Evolutionary conservation across 176 grass and related monocot genomes (phyloP).

Genomic region (Aegilops tauschii): DNA sequence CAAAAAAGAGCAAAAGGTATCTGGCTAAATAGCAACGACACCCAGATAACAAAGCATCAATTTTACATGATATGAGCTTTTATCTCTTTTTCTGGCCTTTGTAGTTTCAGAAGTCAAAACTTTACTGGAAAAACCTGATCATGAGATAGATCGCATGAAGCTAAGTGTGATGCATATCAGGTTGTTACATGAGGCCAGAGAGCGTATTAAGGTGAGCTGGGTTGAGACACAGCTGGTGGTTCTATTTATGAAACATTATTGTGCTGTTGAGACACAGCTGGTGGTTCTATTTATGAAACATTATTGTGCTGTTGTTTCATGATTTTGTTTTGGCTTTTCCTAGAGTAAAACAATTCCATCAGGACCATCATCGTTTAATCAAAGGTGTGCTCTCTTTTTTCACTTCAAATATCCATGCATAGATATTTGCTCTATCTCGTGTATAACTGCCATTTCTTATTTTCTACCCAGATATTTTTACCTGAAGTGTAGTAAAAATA

Average conservation of each 20-base stretch:
- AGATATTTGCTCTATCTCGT: neutral
- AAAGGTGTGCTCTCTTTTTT: constrained; percentile 33
- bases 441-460: neutral
- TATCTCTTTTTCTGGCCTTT: neutral
- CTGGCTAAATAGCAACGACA: neutral
- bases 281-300: constrained; percentile 1
- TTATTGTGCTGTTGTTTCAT: neutral
- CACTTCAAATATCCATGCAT: constrained; percentile 7
- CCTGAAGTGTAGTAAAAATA: neutral
- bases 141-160: constrained; percentile 50
- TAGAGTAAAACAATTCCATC: constrained; percentile 40
- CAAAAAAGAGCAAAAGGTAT: constrained; percentile 55
- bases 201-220: constrained; percentile 30
- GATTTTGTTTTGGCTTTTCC: constrained; percentile 19
- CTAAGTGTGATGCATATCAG: constrained; percentile 51
- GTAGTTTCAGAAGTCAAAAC: constrained; percentile 45
- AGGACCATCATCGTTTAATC: constrained; percentile 36
- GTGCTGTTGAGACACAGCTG: neutral
- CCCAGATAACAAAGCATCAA: neutral
- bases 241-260: constrained; percentile 11
- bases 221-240: neutral
- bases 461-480: neutral
- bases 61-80: neutral
- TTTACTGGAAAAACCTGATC: constrained; percentile 49
- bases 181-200: constrained; percentile 54